Evolutionary conservation across 345 rosid genomes (phyloP).

Genomic region (Melaleuca alternifolia): DNA sequence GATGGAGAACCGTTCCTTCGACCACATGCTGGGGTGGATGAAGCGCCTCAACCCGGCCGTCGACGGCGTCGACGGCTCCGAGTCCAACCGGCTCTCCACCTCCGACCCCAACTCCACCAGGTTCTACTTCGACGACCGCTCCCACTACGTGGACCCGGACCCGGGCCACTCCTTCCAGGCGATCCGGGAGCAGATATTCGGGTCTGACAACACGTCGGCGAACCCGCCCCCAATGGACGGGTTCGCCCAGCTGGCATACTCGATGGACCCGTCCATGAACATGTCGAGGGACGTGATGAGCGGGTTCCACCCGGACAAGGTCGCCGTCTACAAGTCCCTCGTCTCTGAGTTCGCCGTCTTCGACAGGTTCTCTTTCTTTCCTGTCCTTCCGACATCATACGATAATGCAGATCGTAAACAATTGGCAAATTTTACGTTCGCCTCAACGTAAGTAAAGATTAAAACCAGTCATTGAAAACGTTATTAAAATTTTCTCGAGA

Average conservation of each 20-base stretch:
- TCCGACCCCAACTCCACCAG: conserved; percentile 38
- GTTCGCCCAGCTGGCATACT: conserved; percentile 69
- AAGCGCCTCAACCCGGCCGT: conserved; percentile 75
- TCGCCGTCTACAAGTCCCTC: conserved; percentile 68
- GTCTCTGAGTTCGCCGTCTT: conserved; percentile 77
- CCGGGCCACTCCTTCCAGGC: conserved; percentile 97
- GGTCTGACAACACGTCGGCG: conserved; percentile 48
- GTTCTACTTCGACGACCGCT: conserved; percentile 30
- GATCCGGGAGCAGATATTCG: conserved; percentile 78
- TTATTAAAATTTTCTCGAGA: too few species aligned
- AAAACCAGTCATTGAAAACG: too few species aligned
- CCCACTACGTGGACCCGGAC: conserved; percentile 85
- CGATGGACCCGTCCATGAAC: conserved; percentile 42
- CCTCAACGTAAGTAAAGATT: too few species aligned
- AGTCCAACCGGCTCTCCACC: conserved; percentile 38
- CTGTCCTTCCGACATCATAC: neutral
- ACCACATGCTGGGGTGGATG: conserved; percentile 99
- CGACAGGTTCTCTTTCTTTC: conserved; percentile 38
- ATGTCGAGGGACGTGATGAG: conserved; percentile 73
- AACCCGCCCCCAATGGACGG: conserved; percentile 83
- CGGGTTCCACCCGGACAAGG: conserved; percentile 60
- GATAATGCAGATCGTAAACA: neutral
- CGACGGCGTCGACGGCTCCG: conserved; percentile 70
- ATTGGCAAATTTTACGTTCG: neutral
- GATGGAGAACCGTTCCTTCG: conserved; percentile 94